phyloP scores from a whole-genome alignment of 1,284 basidiomycete species.

The Malassezia japonica region DNA sequence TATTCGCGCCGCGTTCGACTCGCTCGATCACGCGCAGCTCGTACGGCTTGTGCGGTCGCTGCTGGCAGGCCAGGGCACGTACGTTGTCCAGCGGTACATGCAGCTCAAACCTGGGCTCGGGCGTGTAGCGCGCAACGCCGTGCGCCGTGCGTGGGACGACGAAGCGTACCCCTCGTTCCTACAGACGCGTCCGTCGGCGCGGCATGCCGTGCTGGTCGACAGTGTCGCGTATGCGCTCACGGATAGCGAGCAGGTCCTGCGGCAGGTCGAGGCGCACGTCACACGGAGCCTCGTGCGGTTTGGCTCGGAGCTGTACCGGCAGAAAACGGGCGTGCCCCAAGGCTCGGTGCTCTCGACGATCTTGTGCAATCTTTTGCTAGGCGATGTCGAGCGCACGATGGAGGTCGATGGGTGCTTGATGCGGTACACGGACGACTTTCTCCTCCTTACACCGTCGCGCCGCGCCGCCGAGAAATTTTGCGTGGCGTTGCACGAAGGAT shows the following conservation, averaged over 20 bases:
- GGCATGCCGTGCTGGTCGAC: constrained; percentile 75
- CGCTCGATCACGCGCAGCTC: constrained; percentile 79
- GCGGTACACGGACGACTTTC: constrained; percentile 84
- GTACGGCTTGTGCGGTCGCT: constrained; percentile 47
- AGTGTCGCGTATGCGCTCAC: constrained; percentile 62
- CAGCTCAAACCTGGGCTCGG: constrained; percentile 21
- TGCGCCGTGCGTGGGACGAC: constrained; percentile 44
- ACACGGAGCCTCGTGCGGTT: constrained; percentile 69
- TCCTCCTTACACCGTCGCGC: constrained; percentile 68
- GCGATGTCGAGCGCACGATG: constrained; percentile 62
- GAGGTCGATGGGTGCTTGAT: constrained; percentile 48
- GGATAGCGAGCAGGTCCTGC: constrained; percentile 57
- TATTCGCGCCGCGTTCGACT: constrained; percentile 90
- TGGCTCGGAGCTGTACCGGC: constrained; percentile 66
- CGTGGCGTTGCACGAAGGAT: constrained; percentile 66
- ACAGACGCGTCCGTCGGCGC: constrained; percentile 50
- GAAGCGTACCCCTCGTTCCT: constrained; percentile 67
- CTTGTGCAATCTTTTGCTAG: constrained; percentile 73
- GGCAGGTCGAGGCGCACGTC: constrained; percentile 76
- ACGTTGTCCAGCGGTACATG: constrained; percentile 35
- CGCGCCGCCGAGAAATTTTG: constrained; percentile 64
- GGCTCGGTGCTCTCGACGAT: constrained; percentile 82
- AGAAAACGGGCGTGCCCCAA: constrained; percentile 85
- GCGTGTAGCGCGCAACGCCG: constrained; percentile 16
- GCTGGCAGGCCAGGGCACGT: constrained; percentile 17